Evolutionary conservation across 2,329 filamentous ascomycete species (phyloP).

Genomic region (Volutella citrinella): DNA sequence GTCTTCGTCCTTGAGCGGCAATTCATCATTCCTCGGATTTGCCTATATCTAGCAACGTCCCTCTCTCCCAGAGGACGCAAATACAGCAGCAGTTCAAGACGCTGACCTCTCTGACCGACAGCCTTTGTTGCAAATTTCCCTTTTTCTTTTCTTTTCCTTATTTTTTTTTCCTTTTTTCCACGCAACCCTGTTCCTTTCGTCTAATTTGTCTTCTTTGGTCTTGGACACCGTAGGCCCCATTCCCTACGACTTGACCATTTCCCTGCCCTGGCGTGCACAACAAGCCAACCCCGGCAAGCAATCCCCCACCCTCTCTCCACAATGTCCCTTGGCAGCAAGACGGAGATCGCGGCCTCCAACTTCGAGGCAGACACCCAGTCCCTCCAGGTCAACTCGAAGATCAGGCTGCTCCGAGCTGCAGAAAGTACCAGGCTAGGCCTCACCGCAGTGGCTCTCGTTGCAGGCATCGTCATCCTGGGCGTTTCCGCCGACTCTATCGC

Average conservation of each 20-base stretch:
- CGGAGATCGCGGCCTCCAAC: constrained; percentile 41
- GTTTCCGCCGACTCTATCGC: constrained; percentile 52
- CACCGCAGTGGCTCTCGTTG: constrained; percentile 48
- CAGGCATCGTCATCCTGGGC: constrained; percentile 51
- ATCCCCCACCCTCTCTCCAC: constrained; percentile 13
- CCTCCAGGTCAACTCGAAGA: constrained; percentile 34
- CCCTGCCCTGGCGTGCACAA: constrained; percentile 6
- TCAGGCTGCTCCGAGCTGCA: constrained; percentile 37
- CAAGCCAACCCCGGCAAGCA: too few relatives aligned
- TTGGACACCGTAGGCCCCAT: too few relatives aligned
- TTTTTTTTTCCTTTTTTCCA: constrained; percentile 8
- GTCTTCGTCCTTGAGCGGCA: too few relatives aligned
- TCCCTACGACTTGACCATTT: constrained; percentile 3
- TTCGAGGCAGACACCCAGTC: constrained; percentile 45
- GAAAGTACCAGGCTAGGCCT: constrained; percentile 46
- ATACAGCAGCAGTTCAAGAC: constrained; percentile 2
- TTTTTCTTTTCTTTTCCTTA: constrained; percentile 6
- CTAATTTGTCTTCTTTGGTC: constrained; percentile 9
- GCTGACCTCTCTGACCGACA: constrained; percentile 3
- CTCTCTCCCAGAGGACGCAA: constrained; percentile 7
- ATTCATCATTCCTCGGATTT: constrained; percentile 8
- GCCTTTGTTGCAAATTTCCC: constrained; percentile 4
- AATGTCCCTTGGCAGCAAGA: constrained; percentile 34
- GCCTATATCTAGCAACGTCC: constrained; percentile 19
- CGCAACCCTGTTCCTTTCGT: constrained; percentile 11